Conservation (phyloP, 805 yeast genomes). For the Lipomyces spencermartinsiae region DNA sequence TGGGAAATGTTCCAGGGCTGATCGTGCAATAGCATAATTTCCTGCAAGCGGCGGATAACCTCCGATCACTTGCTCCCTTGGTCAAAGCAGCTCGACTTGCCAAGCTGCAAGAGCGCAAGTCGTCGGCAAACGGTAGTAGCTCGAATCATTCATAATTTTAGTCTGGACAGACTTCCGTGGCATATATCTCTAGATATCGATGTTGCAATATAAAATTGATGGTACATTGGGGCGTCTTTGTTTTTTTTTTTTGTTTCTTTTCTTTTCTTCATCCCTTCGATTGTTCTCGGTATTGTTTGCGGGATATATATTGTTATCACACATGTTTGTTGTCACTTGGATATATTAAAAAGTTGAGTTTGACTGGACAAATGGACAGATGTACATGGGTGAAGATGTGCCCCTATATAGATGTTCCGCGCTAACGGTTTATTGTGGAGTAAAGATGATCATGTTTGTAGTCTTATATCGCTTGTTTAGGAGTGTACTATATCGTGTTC, state of each 20-base stretch:
- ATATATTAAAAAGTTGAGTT: neutral
- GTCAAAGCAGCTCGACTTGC: constrained; percentile 40
- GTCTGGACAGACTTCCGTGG: neutral
- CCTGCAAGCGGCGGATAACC: constrained; percentile 35
- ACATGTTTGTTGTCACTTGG: neutral
- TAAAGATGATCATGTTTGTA: neutral
- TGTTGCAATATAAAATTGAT: constrained; percentile 1
- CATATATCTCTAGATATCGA: neutral
- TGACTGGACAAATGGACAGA: neutral
- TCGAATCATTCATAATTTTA: neutral
- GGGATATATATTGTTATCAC: neutral
- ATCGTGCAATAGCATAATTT: constrained; percentile 37
- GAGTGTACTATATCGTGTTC: neutral
- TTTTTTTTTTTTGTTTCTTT: neutral
- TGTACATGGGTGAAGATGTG: neutral
- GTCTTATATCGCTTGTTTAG: neutral
- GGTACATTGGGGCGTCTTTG: neutral
- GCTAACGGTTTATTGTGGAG: neutral
- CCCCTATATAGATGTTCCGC: neutral
- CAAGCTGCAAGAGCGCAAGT: constrained; percentile 31
- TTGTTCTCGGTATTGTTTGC: neutral
- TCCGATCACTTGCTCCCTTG: constrained; percentile 41
- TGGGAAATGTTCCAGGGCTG: neutral
- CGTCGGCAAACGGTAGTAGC: neutral
- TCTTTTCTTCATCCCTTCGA: neutral